A percentile compares a stretch with the other conserved stretches of the same genome.
Evolutionary conservation across 2,329 filamentous ascomycete genomes (phyloP).

Genomic region (Colletotrichum destructivum): DNA sequence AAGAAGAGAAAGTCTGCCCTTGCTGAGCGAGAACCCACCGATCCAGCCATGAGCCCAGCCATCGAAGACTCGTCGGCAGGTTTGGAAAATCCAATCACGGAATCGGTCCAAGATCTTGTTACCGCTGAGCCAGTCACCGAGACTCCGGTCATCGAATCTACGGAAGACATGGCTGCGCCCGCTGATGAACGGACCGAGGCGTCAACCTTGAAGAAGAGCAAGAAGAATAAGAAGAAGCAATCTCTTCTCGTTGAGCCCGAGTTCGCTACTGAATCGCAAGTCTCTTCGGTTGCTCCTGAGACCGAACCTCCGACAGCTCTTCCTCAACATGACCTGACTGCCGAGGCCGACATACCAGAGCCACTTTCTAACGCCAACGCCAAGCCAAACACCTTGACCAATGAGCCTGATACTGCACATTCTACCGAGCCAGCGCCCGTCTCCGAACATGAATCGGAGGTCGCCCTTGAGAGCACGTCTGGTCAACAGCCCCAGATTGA

Average conservation of each 20-base stretch:
- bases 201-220: background rate
- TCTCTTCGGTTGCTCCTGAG: background rate
- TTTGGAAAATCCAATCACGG: background rate
- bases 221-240: conserved; percentile 8
- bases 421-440: background rate
- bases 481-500: background rate
- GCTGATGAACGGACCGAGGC: conserved; percentile 3
- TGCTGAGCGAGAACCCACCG: conserved; percentile 18
- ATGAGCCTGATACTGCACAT: background rate
- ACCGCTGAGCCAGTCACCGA: conserved; percentile 3
- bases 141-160: background rate
- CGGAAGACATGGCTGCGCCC: background rate
- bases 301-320: background rate
- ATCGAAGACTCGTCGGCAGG: background rate
- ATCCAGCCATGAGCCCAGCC: background rate
- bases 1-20: conserved; percentile 45
- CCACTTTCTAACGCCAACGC: background rate
- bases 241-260: conserved; percentile 8
- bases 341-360: background rate
- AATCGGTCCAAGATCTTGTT: background rate
- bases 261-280: background rate
- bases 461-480: background rate
- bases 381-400: background rate
- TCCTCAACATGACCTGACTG: background rate
- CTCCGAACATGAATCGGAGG: background rate